Evolutionary conservation across 192 early-diverging fungal species (phyloP), one percentile per base, ranked within the genome.

Genomic region (Gonapodya prolifera): DNA sequence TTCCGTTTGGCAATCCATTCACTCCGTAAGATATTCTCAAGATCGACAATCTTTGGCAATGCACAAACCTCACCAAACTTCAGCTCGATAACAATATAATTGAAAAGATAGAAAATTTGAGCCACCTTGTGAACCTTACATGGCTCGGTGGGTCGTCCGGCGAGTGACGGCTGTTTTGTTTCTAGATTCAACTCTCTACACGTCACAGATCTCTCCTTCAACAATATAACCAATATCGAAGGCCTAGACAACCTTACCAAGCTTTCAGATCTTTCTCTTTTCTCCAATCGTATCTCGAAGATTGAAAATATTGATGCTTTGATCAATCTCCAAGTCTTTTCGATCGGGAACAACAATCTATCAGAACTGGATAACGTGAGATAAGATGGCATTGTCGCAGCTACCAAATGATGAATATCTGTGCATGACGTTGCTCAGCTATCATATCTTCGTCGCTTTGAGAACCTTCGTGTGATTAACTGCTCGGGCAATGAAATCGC

Each of bases 51-150:
- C 79, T 90, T 29, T 90, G 88, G 87, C 81, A 81, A 33, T 88
- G 85, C 77, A 81, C 83, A 75, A 90, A 89, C 77, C 81, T 90
- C 45, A 86, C 84, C 13, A 90, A 88, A 71, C 81, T 90, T 76
- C 89, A 90, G 77, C 82, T 90, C 13, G 89, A 90, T 80, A 90
- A 90, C 80, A 90, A 90, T 77, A 90, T 90, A 77, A 90, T 90
- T 69, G 89, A 90, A 79, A 81, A 82, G 77, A 89, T 90, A 32
- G 89, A 90, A 81, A 89, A 89, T 78, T 82, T 90, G 35, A 77
- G 76, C 30, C 88, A 87, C 75, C 75, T 90, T 35, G 84, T 81
- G 73, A 88, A 90, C 76, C 79, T 90, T 18, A 80, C 82, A 79
- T 90, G 89, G 89, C 82, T 90, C 23, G 87, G 87, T 88, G 45